Base-by-base conservation (phyloP, 257 asterid species). In the Mentha longifolia region DNA sequence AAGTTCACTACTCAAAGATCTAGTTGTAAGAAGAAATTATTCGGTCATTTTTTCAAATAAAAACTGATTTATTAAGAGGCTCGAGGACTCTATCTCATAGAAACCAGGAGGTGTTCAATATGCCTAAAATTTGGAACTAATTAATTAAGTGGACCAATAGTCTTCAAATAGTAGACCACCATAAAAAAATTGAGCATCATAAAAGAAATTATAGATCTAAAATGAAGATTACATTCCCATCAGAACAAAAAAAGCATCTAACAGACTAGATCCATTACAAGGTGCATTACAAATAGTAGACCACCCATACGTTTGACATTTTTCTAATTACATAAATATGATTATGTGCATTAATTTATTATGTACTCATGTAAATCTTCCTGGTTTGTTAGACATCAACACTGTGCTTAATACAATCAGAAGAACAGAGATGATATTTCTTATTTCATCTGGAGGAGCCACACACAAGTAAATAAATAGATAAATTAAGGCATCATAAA, bases 241-340 rank as follows among this genome's bases (percentile, higher is more conserved):
- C 22, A 45, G 51, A 31, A 65, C 54, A 52, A 20, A 64, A 17
- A 54, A 22, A 33, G 30, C 14, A 31, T 15, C 20, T 31, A 30
- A 33, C 43, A 33, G 54, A 74, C 67, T 43, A 19, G n/a, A 65
- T 73, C 43, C 14, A 65, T n/a, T 11, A 65, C 41, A 33, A 72
- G 28, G 33, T 9, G 62, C 20, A 46, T n/a, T n/a, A n/a, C n/a
- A n/a, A n/a, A n/a, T n/a, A n/a, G n/a, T n/a, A n/a, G n/a, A n/a
- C n/a, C n/a, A 54, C 10, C 7, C 43, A 10, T 39, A 39, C 10
- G 7, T 39, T 39, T 39, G 43, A 39, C 43, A 39, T 39, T 43
- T 54, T 17, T 14, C 67, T 54, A 63, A 25, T 54, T 19, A 45
- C 22, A 35, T 5, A 5, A 35, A 35, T 35, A 54, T 6, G 6